Base-by-base conservation (phyloP, 208 protist species). In the Trypanosoma platydactyli region DNA sequence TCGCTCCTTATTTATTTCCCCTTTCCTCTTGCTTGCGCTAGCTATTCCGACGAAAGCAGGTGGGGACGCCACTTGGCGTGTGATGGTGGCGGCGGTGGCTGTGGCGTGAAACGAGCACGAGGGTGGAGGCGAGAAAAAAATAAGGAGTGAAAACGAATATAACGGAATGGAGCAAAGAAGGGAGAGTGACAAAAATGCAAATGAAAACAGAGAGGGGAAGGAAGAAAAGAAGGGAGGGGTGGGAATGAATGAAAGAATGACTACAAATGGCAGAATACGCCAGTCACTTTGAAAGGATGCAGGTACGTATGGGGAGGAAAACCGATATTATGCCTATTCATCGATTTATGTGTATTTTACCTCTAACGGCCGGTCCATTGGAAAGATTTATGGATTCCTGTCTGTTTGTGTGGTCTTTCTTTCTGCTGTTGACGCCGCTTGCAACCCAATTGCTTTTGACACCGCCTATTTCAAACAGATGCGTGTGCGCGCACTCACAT, bases 1-100 rank as follows among this genome's bases (percentile, higher is more conserved):
- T 60, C 12, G 15, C 25, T 45, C 12, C 16, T 60, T 40, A 7
- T 45, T 60, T 60, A 18, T 60, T 60, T 60, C 46, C 46, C 24
- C 24, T 51, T 51, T 51, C n/a, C 24, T 22, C 24, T 51, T n/a
- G n/a, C n/a, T n/a, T n/a, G n/a, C n/a, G n/a, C n/a, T n/a, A n/a
- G n/a, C n/a, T n/a, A n/a, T n/a, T n/a, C n/a, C n/a, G n/a, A n/a
- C n/a, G n/a, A n/a, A n/a, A n/a, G n/a, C n/a, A n/a, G n/a, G n/a
- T n/a, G n/a, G n/a, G n/a, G n/a, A n/a, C 35, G 33, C 11, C 12
- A 50, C 49, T 3, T 16, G 15, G 15, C 16, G 3, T 1, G 13
- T 35, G 25, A n/a, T n/a, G 27, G 25, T 50, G 42, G 11, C 3
- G 25, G 27, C 11, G 27, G n/a, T 27, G 22, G 29, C 27, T 35